Evolutionary conservation across 257 asterid genomes (phyloP), one percentile per base, ranked within the genome.

Genomic region (Sherardia arvensis): DNA sequence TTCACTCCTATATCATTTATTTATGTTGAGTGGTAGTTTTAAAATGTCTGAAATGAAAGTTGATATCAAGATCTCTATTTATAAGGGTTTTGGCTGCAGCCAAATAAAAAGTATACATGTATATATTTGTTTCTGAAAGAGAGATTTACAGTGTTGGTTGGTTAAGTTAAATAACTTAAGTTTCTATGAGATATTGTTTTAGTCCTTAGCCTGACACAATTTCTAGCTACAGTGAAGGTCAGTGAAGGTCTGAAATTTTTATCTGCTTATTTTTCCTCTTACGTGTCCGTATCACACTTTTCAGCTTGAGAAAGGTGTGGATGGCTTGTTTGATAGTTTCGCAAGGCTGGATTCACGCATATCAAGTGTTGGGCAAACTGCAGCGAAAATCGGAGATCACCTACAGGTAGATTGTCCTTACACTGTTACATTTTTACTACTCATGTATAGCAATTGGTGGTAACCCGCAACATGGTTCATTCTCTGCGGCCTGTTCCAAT

Each of bases 381-480:
- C 99, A 65, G 99, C 97, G 51, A 93, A 93, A 85, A 93, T 93
- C 23, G 99, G 99, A 34, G 99, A 93, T 79, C 99, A 87, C 78
- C 81, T 93, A 69, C 97, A 87, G 95, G 99, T 93, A 75, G 75
- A 66, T 65, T 61, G 26, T 40, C 34, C 40, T 71, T 62, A 53
- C 14, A 64, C 54, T 34, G 5, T 21, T n/a, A n/a, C n/a, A n/a
- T n/a, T n/a, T n/a, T n/a, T n/a, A n/a, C n/a, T n/a, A n/a, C n/a
- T n/a, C n/a, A n/a, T n/a, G n/a, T n/a, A n/a, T n/a, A n/a, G n/a
- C n/a, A n/a, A n/a, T n/a, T n/a, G n/a, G n/a, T n/a, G n/a, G n/a
- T n/a, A n/a, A n/a, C n/a, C n/a, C n/a, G n/a, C n/a, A n/a, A n/a
- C n/a, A n/a, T n/a, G n/a, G n/a, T n/a, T n/a, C n/a, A n/a, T n/a